Conservation (phyloP, 1,284 basidiomycete species). For the Ceratobasidium sp. region DNA sequence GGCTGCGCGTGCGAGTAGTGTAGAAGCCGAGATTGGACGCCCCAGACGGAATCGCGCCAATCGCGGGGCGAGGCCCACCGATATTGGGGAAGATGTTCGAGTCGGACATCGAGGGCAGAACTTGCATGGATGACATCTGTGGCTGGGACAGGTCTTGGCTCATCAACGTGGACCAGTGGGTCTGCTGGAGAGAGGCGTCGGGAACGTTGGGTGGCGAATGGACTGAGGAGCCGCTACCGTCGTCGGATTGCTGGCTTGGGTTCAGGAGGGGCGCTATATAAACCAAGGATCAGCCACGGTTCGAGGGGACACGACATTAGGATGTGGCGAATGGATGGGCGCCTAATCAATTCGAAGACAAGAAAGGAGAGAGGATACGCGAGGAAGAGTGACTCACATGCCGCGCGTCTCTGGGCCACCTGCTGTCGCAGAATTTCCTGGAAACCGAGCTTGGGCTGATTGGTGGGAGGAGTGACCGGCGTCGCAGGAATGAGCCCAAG, state of each 20-base stretch:
- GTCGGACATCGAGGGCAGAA: conserved; percentile 31
- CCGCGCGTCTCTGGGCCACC: conserved; percentile 29
- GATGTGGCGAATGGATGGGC: conserved; percentile 20
- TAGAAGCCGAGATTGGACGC: conserved; percentile 30
- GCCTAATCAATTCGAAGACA: conserved; percentile 15
- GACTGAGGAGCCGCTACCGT: conserved; percentile 2
- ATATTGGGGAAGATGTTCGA: conserved; percentile 42
- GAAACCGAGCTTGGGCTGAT: conserved; percentile 37
- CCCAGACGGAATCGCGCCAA: conserved; percentile 28
- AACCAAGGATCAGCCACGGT: background rate
- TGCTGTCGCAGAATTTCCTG: conserved; percentile 34
- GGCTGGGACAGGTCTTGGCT: conserved; percentile 15
- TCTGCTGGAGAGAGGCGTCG: conserved; percentile 31
- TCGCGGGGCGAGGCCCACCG: conserved; percentile 33
- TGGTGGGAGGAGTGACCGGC: conserved; percentile 29
- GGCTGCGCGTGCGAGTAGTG: conserved; percentile 42
- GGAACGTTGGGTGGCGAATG: conserved; percentile 29
- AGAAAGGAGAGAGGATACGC: conserved; percentile 26
- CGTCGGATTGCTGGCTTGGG: conserved; percentile 19
- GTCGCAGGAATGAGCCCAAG: conserved; percentile 38
- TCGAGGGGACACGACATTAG: background rate
- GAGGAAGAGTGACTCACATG: conserved; percentile 32
- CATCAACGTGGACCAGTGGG: conserved; percentile 9
- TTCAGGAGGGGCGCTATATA: conserved; percentile 28
- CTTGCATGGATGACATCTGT: conserved; percentile 24